Base-by-base conservation (phyloP, 2,329 filamentous ascomycete species). In the Lasiodiplodia hormozganensis region DNA sequence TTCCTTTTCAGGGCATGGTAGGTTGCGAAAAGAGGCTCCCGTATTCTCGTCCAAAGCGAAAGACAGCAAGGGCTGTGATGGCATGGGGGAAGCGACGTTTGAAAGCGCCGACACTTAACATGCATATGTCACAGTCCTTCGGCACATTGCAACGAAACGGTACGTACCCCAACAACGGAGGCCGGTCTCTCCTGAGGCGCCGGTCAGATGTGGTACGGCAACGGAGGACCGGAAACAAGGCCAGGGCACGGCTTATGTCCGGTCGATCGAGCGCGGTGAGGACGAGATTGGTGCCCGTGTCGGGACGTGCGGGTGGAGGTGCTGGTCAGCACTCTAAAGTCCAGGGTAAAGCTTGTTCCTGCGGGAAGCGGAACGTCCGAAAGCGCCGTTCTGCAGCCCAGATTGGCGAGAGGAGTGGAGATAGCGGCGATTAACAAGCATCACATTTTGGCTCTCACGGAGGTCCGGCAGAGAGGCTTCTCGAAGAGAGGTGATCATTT, bases 241-340 rank as follows among this genome's bases (percentile, higher is more conserved):
- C 12, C 21, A 16, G 18, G 14, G 4, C 12, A 14, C 28, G 14
- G 18, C 31, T 38, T 64, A 64, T 53, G 25, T 64, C 60, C 60
- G 60, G 60, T 8, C n/a, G 60, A 64, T 52, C 43, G 43, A 21
- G 28, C 47, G 47, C 60, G 60, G 60, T 64, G 60, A 64, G 60
- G 4, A 14, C 16, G 14, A 16, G 49, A 40, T 25, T 34, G 14
- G 60, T 52, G 60, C 51, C 16, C 21, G n/a, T n/a, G 36, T 43
- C 21, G 58, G 43, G 43, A 47, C 43, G 43, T 47, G 43, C 43
- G 43, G 18, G 43, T 47, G n/a, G 43, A 47, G 43, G 10, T 47
- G 43, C 6, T 21, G 43, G 43, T 10, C 43, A 47, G 43, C 43
- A 47, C 43, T n/a, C 43, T 47, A 34, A 34, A 34, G 8, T 7